These are phyloP conservation scores for Pseudoturritis turrita DNA, from an alignment of 345 rosid genomes.

Conservation along the genomic window DNA sequence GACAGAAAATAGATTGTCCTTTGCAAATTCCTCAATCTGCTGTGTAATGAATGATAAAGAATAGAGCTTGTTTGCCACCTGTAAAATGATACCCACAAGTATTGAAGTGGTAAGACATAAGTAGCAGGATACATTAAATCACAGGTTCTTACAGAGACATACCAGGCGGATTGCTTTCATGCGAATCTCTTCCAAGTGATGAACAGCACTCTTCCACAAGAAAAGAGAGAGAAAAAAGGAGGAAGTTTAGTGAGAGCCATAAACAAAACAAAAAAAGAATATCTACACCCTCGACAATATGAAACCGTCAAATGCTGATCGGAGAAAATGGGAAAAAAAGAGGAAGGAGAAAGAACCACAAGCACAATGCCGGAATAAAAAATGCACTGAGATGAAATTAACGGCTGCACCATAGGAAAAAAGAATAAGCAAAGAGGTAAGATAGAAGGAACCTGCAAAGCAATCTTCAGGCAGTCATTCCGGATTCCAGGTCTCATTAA, in stretches of 20 bases:
- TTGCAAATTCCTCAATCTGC: constrained; percentile 87
- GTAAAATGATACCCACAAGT: constrained; percentile 21
- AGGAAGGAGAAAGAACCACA: background rate
- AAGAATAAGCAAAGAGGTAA: constrained; percentile 2
- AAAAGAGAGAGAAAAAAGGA: constrained; percentile 18
- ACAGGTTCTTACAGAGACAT: constrained; percentile 26
- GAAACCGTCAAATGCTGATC: background rate
- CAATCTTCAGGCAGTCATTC: constrained; percentile 79
- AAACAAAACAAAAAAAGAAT: background rate
- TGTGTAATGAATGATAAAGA: constrained; percentile 65
- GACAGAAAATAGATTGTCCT: constrained; percentile 58
- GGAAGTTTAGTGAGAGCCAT: background rate
- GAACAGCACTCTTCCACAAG: constrained; percentile 75
- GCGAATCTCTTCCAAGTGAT: constrained; percentile 89
- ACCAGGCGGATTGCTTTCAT: constrained; percentile 99
- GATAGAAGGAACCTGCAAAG: constrained; percentile 69
- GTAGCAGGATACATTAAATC: background rate
- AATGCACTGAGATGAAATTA: background rate
- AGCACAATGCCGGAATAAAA: constrained; percentile 3
- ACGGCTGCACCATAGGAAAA: constrained; percentile 1
- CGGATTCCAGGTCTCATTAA: constrained; percentile 81
- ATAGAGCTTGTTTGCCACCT: constrained; percentile 97
- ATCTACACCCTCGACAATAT: background rate
- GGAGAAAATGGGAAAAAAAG: background rate
- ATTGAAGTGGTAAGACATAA: background rate